Conservation (phyloP, 352 stramenopile species). For the Saprolegnia parasitica region DNA sequence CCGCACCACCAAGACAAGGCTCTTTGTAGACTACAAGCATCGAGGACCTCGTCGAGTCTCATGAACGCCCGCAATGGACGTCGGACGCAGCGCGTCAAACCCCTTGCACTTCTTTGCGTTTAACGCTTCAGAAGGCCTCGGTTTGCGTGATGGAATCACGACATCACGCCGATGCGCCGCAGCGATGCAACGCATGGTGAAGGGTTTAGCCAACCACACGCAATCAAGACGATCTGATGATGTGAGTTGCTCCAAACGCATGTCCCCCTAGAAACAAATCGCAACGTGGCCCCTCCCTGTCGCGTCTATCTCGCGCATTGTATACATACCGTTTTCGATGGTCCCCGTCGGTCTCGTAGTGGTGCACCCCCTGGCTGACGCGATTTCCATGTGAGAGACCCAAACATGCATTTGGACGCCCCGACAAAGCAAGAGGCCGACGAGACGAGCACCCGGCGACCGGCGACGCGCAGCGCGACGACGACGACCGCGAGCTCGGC, state of each 20-base stretch:
- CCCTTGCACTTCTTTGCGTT: not conserved
- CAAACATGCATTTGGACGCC: constrained; percentile 18
- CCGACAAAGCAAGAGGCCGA: not conserved
- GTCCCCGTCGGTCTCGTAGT: too few species aligned
- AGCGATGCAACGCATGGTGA: not conserved
- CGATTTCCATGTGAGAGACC: too few species aligned
- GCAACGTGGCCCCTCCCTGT: not conserved
- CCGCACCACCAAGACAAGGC: too few species aligned
- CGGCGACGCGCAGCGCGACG: not conserved
- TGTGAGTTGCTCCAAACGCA: constrained; percentile 12
- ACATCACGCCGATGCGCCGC: not conserved
- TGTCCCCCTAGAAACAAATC: not conserved
- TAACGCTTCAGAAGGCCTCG: not conserved
- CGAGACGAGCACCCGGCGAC: not conserved
- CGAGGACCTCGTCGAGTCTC: too few species aligned
- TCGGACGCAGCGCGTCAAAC: too few species aligned
- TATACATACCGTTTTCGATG: not conserved
- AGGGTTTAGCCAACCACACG: constrained; percentile 15
- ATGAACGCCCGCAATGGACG: too few species aligned
- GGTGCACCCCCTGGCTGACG: not conserved
- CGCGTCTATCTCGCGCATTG: not conserved
- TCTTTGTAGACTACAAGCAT: too few species aligned
- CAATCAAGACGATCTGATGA: constrained; percentile 18
- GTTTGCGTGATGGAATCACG: constrained; percentile 6
- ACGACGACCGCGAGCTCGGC: not conserved